Percentiles rank a stretch among this genome's conserved stretches.
These are phyloP conservation scores for Phanerodontia chrysosporium DNA, from an alignment of 768 basidiomycete species.

Conservation along the genomic window DNA sequence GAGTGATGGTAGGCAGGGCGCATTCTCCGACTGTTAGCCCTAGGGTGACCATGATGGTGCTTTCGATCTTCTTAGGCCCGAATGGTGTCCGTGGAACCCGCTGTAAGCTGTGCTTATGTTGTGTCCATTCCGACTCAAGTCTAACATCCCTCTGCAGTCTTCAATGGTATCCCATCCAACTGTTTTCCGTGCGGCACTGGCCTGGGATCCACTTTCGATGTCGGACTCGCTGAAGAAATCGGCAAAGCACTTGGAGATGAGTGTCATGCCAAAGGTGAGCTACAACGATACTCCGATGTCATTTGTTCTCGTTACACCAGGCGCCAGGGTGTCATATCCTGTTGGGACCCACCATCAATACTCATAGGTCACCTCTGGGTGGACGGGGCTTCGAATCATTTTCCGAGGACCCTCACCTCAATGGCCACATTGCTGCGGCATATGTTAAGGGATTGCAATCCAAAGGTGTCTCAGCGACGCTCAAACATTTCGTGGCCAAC, in stretches of 20 bases:
- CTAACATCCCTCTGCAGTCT: too few relatives aligned
- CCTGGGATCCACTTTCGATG: constrained; percentile 52
- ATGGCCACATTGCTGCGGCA: constrained; percentile 51
- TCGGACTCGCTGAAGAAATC: constrained; percentile 41
- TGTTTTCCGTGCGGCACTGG: constrained; percentile 58
- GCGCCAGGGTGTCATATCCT: constrained; percentile 34
- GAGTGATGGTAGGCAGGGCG: constrained; percentile 51
- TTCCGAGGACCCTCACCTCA: constrained; percentile 56
- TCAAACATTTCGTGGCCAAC: constrained; percentile 63
- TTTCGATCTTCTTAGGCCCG: constrained; percentile 27
- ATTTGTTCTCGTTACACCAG: constrained; percentile 24
- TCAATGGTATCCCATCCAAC: constrained; percentile 51
- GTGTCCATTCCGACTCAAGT: too few relatives aligned
- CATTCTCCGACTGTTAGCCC: constrained; percentile 39
- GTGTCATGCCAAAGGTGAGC: constrained; percentile 41
- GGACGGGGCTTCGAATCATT: constrained; percentile 61
- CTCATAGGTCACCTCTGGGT: constrained; percentile 54
- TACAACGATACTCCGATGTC: not conserved
- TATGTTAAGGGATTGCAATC: constrained; percentile 62
- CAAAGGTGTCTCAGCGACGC: constrained; percentile 54
- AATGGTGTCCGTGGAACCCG: constrained; percentile 46
- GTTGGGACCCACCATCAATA: constrained; percentile 64
- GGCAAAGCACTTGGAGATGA: constrained; percentile 53
- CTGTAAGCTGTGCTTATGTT: constrained; percentile 28
- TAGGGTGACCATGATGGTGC: constrained; percentile 19